Evolutionary conservation across 2,329 filamentous ascomycete species (phyloP).

Genomic region (Incumbomyces delicatus): DNA sequence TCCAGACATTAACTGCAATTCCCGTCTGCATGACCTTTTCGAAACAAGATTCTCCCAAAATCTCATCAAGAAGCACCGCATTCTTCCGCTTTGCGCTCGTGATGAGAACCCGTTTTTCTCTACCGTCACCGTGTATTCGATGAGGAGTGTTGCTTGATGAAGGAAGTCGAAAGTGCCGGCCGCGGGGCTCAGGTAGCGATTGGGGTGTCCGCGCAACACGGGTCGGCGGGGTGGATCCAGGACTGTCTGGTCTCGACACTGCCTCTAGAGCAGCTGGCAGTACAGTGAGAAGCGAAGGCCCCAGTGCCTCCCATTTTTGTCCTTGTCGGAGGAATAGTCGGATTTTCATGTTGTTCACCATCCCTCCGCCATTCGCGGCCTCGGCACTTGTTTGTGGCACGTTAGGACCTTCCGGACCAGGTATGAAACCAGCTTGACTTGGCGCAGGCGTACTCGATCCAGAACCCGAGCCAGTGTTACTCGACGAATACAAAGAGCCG

Average conservation of each 20-base stretch:
- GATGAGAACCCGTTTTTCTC: constrained; percentile 80
- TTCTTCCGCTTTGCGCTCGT: constrained; percentile 49
- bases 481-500: constrained; percentile 43
- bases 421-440: constrained; percentile 29
- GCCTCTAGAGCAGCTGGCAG: constrained; percentile 44
- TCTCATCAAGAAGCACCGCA: constrained; percentile 67
- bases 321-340: constrained; percentile 67
- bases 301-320: constrained; percentile 84
- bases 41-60: constrained; percentile 74
- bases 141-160: constrained; percentile 20
- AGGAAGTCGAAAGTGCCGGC: constrained; percentile 19
- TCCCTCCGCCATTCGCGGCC: constrained; percentile 46
- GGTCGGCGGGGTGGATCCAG: constrained; percentile 20
- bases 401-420: constrained; percentile 46
- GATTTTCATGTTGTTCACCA: constrained; percentile 70
- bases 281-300: constrained; percentile 73
- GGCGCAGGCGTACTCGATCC: constrained; percentile 37
- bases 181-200: constrained; percentile 16
- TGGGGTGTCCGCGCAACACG: constrained; percentile 13
- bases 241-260: neutral
- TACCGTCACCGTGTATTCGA: constrained; percentile 48
- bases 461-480: constrained; percentile 25
- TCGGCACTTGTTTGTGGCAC: constrained; percentile 33
- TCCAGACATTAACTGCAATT: constrained; percentile 82
- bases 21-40: constrained; percentile 73